Evolutionary conservation across 345 rosid species (phyloP), one percentile per base, ranked within the genome.

Genomic region (Gossypium sturtianum): DNA sequence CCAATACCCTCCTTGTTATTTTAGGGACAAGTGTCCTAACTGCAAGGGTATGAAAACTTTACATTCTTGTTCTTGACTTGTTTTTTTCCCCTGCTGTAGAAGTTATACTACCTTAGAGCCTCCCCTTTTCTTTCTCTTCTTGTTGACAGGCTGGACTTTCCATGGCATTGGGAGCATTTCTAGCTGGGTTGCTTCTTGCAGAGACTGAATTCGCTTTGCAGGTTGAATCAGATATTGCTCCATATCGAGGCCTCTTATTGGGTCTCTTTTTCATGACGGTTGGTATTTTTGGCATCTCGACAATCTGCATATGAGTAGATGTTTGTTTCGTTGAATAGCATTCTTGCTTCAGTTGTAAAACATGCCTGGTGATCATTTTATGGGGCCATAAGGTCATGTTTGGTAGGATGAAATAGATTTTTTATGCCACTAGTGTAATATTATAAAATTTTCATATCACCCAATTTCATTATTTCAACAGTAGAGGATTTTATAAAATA

Each of bases 241-340:
- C 99, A 57, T 95, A 93, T 78, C 97, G 99, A 25, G 99, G 99
- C 77, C 98, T 95, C 78, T 76, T 95, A 61, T 72, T 95, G 87
- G 99, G 99, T 77, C 99, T 95, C 80, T 95, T 95, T 89, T 95
- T 95, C 87, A 95, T 95, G 99, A 95, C 99, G 87, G 99, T 95
- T 87, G 65, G 81, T 76, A 73, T 61, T 73, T 69, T 71, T 61
- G 47, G 73, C 60, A 70, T 70, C 45, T 70, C 43, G 16, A 29
- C 9, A 70, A 52, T 16, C 4, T 27, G 25, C 52, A 17, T 15
- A 67, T 67, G 13, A 51, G 16, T 27, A 23, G 57, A 25, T 68
- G 3, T 48, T 68, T 68, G 57, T 48, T 51, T 69, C 23, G 9
- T 17, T 69, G 16, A 51, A 27, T 69, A 17, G 10, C 23, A 10